Evolutionary conservation across 495 filamentous ascomycete genomes (phyloP), one percentile per base, ranked within the genome.

Genomic region (Penicillium cosmopolitanum): DNA sequence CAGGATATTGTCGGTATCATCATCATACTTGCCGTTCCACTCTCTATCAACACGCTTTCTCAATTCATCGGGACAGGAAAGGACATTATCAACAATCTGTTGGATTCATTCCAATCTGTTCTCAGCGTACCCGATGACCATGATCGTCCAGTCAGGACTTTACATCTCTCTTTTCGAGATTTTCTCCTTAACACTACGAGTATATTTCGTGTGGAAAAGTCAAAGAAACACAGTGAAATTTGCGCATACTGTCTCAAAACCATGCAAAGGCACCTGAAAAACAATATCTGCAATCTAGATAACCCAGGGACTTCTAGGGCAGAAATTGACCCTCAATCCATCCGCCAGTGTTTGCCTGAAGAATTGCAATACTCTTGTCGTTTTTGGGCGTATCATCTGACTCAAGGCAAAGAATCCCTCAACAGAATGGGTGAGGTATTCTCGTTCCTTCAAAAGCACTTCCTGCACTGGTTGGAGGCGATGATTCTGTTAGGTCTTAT

Each of bases 361-460:
- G 68, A 71, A 40, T 28, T 76, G n/a, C 63, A 67, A 58, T 78
- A 83, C 55, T 63, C 74, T 25, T 83, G 78, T 66, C 68, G 65
- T 15, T 79, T 78, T 58, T 85, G 75, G 51, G 21, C 19, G 13
- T 10, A 28, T 28, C 35, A 54, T 28, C 16, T 40, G 1, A 35
- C 6, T 9, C 16, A 54, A 13, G 4, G 9, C 12, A 15, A 1
- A 18, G 36, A 21, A 0, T 6, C 8, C 4, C 2, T 3, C 13
- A 4, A 12, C 11, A 25, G 5, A 15, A 10, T 25, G 7, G 5
- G 25, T 23, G 21, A 54, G 3, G 33, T 10, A 7, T 11, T 36
- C 7, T 5, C 21, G 10, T 40, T 54, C 21, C 21, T 54, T 4
- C 35, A 25, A 7, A n/a, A 28, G 18, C 35, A 40, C 23, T 54